Conservation (phyloP, 768 basidiomycete genomes). For the Trametes elegans region DNA sequence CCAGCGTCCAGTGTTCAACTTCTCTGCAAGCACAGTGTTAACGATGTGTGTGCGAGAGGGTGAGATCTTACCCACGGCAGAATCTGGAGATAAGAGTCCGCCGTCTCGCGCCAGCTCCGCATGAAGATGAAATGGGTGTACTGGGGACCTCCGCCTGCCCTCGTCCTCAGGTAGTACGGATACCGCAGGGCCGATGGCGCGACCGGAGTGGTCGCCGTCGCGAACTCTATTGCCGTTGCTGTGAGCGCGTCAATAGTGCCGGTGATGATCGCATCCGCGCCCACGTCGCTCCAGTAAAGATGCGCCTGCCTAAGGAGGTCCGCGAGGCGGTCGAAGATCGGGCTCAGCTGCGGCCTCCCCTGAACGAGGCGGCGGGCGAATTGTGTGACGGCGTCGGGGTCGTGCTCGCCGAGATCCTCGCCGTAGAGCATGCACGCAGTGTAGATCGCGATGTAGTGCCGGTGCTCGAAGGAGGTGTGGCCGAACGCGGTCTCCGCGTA, state of each 20-base stretch:
- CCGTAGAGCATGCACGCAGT: slow-evolving; percentile 37
- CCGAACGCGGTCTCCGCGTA: slow-evolving; percentile 18
- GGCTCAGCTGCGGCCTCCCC: slow-evolving; percentile 31
- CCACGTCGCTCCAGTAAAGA: slow-evolving; percentile 31
- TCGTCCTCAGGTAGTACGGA: slow-evolving; percentile 28
- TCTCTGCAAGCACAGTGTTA: slow-evolving; percentile 2
- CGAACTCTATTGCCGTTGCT: slow-evolving; percentile 34
- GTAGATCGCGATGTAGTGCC: slow-evolving; percentile 39
- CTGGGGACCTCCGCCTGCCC: slow-evolving; percentile 37
- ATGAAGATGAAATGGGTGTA: slow-evolving; percentile 35
- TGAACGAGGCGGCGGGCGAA: slow-evolving; percentile 37
- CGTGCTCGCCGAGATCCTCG: slow-evolving; percentile 36
- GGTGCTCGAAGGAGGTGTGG: slow-evolving; percentile 17
- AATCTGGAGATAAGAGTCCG: slow-evolving; percentile 35
- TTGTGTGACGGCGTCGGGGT: slow-evolving; percentile 28
- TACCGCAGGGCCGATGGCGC: slow-evolving; percentile 27
- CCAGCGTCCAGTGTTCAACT: slow-evolving; percentile 18
- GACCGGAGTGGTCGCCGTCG: slow-evolving; percentile 30
- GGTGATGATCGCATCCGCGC: slow-evolving; percentile 28
- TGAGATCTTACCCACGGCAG: slow-evolving; percentile 29
- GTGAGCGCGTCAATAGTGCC: slow-evolving; percentile 38
- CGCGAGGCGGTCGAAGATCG: slow-evolving; percentile 36
- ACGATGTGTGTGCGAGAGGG: neutral
- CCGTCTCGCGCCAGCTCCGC: slow-evolving; percentile 31
- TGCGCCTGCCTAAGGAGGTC: slow-evolving; percentile 32